Base-by-base conservation (phyloP, 2,329 filamentous ascomycete genomes). In the Aspergillus pseudotamarii region DNA sequence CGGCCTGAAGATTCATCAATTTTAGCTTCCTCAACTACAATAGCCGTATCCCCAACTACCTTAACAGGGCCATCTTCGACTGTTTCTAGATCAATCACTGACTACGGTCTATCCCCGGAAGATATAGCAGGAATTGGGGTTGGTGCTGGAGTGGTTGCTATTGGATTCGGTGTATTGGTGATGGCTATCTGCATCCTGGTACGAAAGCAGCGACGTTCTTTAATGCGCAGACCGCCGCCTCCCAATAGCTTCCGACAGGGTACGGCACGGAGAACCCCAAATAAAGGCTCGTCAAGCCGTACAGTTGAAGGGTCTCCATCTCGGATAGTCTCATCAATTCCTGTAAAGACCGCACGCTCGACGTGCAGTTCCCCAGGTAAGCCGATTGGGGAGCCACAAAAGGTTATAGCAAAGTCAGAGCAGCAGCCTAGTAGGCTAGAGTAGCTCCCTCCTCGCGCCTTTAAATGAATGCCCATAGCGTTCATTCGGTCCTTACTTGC, bases 1-100 rank as follows among this genome's bases (percentile, higher is more conserved):
- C 14, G 0, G 3, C 1, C 19, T 1, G 14, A n/a, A 14, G 16
- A 41, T n/a, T 1, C 16, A 9, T 10, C 38, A 4, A 1, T n/a
- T 4, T 3, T n/a, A n/a, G 38, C 38, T 3, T n/a, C 38, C 16
- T 9, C 6, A 0, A n/a, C 16, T 1, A 3, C 8, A 6, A 10
- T 41, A 19, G 16, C 16, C 9, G 6, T n/a, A 6, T 9, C 19
- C 2, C 10, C 38, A 10, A 10, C 38, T n/a, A n/a, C 4, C 19
- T 10, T 19, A n/a, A 4, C 16, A n/a, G 16, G 3, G 3, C 1
- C 19, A 3, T n/a, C 38, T 4, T n/a, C 16, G 1, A 41, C 16
- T n/a, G 4, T 41, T 6, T 41, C 38, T 9, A 41, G 38, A n/a
- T 4, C 38, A 41, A n/a, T n/a, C 38, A 41, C 38, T 0, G 38